These are phyloP conservation scores for Trichoderma semiorbis DNA, from an alignment of 2,329 filamentous ascomycete species.

Conservation along the genomic window DNA sequence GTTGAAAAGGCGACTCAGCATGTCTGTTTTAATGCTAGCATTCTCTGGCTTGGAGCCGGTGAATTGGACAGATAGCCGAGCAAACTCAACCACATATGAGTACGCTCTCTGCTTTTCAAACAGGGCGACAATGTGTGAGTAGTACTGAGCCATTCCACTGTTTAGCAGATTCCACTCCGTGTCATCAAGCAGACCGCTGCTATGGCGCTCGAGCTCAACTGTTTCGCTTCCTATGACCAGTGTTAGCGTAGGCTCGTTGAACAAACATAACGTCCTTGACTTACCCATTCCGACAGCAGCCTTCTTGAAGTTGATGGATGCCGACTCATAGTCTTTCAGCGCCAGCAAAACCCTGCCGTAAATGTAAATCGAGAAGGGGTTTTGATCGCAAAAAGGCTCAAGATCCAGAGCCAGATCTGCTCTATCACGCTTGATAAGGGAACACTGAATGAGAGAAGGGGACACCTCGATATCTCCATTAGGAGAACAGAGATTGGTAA, in stretches of 20 bases:
- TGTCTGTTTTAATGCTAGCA: slow-evolving; percentile 57
- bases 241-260: background rate
- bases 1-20: slow-evolving; percentile 80
- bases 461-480: slow-evolving; percentile 65
- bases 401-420: slow-evolving; percentile 59
- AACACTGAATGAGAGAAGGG: slow-evolving; percentile 59
- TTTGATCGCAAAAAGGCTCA: slow-evolving; percentile 52
- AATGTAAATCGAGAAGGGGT: slow-evolving; percentile 71
- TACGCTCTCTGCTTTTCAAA: slow-evolving; percentile 76
- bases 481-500: slow-evolving; percentile 61
- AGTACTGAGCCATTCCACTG: slow-evolving; percentile 77
- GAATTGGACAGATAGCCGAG: slow-evolving; percentile 69
- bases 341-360: slow-evolving; percentile 76
- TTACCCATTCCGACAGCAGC: slow-evolving; percentile 79
- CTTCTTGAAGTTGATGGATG: slow-evolving; percentile 74
- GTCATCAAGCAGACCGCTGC: slow-evolving; percentile 67
- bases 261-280: slow-evolving; percentile 27
- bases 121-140: slow-evolving; percentile 77
- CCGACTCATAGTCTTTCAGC: slow-evolving; percentile 68
- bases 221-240: slow-evolving; percentile 41
- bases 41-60: slow-evolving; percentile 32
- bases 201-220: slow-evolving; percentile 50
- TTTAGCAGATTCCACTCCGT: slow-evolving; percentile 68
- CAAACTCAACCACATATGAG: slow-evolving; percentile 81
- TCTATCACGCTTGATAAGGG: slow-evolving; percentile 56